These are phyloP conservation scores for Colletotrichum paranaense DNA, from an alignment of 2,329 filamentous ascomycete species.

Conservation along the genomic window DNA sequence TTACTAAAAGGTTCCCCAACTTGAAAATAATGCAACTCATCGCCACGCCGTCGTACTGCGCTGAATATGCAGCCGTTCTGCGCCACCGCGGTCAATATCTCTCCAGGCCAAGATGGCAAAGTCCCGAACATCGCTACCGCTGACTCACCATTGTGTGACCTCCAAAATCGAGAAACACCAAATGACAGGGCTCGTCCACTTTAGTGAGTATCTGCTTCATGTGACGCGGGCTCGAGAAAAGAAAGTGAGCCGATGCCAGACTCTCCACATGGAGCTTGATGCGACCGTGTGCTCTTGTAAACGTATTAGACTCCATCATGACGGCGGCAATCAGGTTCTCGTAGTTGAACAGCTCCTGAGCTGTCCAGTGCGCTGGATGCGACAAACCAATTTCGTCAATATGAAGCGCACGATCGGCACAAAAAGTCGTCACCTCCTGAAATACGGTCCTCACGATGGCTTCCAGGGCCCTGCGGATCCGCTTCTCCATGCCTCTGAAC, in stretches of 20 bases:
- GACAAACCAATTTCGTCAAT: neutral
- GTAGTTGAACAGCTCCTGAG: neutral
- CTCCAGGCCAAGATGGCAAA: neutral
- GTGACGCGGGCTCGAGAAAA: neutral
- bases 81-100: neutral
- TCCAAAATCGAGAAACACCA: neutral
- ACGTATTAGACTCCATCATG: neutral
- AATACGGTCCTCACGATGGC: neutral
- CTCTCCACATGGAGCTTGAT: neutral
- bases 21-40: neutral
- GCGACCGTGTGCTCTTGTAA: neutral
- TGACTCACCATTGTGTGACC: neutral
- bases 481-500: neutral
- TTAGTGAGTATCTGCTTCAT: neutral
- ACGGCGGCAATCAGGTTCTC: neutral
- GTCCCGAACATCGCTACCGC: no score
- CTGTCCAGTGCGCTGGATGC: neutral
- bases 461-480: neutral
- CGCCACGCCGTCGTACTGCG: neutral
- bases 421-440: neutral
- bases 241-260: neutral
- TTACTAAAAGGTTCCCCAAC: neutral
- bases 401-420: neutral
- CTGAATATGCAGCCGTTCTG: neutral
- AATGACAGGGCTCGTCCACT: neutral